A percentile compares a stretch with the other conserved stretches of the same genome.
Conservation (phyloP, 805 yeast genomes). For the Yarrowia sp. region DNA sequence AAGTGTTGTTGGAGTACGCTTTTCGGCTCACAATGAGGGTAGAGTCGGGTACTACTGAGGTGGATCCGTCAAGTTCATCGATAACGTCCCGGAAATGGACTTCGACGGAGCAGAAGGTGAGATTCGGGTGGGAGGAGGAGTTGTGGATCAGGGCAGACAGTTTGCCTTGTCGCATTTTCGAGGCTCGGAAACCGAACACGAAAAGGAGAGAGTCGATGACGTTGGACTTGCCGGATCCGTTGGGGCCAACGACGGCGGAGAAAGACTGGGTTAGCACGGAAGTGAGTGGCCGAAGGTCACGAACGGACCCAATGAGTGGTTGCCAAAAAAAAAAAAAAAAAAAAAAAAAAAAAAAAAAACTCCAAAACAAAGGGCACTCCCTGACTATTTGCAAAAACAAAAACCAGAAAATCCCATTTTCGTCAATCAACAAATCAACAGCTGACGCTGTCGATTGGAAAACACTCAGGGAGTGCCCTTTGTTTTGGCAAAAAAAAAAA, state of each 20-base stretch:
- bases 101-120: constrained; percentile 83
- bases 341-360: no score
- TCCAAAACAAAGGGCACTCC: no score
- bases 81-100: constrained; percentile 77
- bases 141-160: constrained; percentile 90
- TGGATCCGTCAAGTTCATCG: constrained; percentile 51
- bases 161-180: constrained; percentile 94
- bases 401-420: no score
- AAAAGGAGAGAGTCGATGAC: constrained; percentile 94
- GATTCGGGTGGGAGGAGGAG: constrained; percentile 66
- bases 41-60: constrained; percentile 52
- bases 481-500: no score
- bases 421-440: no score
- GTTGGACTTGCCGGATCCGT: constrained; percentile 97
- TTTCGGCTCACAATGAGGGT: constrained; percentile 71
- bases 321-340: no score
- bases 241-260: constrained; percentile 97
- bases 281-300: background rate
- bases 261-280: constrained; percentile 54
- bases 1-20: constrained; percentile 72
- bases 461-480: no score
- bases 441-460: no score
- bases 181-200: constrained; percentile 95
- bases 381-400: no score
- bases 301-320: background rate